Evolutionary conservation across 1,284 basidiomycete species (phyloP).

Genomic region (Ganoderma sp.): DNA sequence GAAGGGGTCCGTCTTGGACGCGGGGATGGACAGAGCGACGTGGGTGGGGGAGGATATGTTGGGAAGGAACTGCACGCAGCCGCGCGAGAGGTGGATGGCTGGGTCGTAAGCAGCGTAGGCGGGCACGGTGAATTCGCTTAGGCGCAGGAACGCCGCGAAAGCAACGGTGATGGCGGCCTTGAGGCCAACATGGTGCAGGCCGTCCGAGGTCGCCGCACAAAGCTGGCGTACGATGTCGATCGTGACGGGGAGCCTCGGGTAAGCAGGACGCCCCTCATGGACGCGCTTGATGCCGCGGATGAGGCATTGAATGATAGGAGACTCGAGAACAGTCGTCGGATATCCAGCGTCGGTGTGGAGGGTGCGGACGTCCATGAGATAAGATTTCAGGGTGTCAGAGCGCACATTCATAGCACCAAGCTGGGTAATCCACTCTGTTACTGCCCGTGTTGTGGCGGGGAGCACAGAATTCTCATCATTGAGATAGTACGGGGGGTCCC

Average conservation of each 20-base stretch:
- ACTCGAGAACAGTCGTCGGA: conserved; percentile 34
- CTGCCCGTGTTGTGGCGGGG: too few species aligned
- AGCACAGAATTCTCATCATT: too few species aligned
- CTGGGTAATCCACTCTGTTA: too few species aligned
- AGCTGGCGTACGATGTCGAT: conserved; percentile 28
- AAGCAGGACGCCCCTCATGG: conserved; percentile 35
- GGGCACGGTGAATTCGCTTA: conserved; percentile 41
- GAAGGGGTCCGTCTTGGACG: conserved; percentile 49
- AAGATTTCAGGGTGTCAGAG: conserved; percentile 12
- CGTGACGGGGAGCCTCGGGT: conserved; percentile 37
- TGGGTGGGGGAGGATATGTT: conserved; percentile 34
- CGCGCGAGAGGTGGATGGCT: conserved; percentile 35
- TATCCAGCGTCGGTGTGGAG: conserved; percentile 37
- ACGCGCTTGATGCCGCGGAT: conserved; percentile 37
- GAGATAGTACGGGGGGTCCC: too few species aligned
- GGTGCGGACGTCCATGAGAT: conserved; percentile 36
- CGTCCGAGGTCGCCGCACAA: conserved; percentile 1
- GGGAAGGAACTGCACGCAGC: conserved; percentile 38
- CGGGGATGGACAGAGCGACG: conserved; percentile 41
- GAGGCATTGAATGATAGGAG: conserved; percentile 35
- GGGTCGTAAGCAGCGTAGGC: conserved; percentile 31
- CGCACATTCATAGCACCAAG: too few species aligned
- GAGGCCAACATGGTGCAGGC: neutral
- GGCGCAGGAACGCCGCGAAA: conserved; percentile 41
- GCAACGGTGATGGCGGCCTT: conserved; percentile 37